These are phyloP conservation scores for Globisporangium iwayamae DNA, from an alignment of 352 stramenopile genomes.

Conservation along the genomic window DNA sequence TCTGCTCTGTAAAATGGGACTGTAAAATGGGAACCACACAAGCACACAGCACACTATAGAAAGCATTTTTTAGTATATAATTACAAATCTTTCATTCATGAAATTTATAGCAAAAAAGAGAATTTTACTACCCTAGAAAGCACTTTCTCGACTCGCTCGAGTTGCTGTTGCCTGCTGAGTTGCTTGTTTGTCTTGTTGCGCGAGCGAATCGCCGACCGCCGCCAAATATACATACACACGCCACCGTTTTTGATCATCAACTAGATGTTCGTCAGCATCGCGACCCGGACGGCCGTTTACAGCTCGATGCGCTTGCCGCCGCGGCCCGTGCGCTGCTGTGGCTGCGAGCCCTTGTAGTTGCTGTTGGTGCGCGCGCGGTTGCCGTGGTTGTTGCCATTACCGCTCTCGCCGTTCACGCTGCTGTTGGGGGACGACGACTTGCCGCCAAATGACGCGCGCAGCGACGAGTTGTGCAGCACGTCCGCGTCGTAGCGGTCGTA, in stretches of 20 bases:
- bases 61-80: background rate
- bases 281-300: slow-evolving; percentile 11
- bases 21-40: too few relatives aligned
- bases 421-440: slow-evolving; percentile 14
- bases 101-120: slow-evolving; percentile 9
- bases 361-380: slow-evolving; percentile 20
- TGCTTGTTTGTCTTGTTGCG: background rate
- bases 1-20: too few relatives aligned
- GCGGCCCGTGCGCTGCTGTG: slow-evolving; percentile 47
- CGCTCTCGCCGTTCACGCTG: slow-evolving; percentile 21
- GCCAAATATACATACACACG: slow-evolving; percentile 3
- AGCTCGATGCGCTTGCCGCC: slow-evolving; percentile 73
- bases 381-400: slow-evolving; percentile 12
- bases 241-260: background rate
- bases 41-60: too few relatives aligned
- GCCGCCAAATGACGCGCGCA: slow-evolving; percentile 26
- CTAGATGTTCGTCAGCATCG: background rate
- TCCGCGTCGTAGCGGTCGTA: slow-evolving; percentile 53
- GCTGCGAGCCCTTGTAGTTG: slow-evolving; percentile 39
- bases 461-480: slow-evolving; percentile 26
- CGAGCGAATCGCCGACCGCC: background rate
- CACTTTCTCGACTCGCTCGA: background rate
- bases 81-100: slow-evolving; percentile 7
- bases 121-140: background rate
- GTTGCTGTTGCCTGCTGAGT: background rate